These are phyloP conservation scores for Parietichytrium sp. DNA, from an alignment of 108 stramenopile genomes.

Conservation along the genomic window DNA sequence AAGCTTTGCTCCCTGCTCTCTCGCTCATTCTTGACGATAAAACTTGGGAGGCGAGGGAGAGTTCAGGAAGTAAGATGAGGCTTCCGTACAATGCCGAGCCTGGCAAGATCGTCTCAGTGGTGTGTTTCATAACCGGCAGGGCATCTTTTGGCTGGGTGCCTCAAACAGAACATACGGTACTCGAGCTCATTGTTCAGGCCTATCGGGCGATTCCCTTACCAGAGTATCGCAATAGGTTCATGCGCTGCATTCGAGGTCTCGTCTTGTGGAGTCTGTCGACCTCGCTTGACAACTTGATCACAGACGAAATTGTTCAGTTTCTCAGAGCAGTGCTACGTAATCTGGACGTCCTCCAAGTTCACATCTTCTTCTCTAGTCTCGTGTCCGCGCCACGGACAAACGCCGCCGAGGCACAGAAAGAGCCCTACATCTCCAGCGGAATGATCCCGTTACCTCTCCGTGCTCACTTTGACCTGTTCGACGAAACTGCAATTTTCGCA, in stretches of 20 bases:
- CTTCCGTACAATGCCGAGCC: slow-evolving; percentile 17
- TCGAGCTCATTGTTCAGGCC: slow-evolving; percentile 19
- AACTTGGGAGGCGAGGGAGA: slow-evolving; percentile 27
- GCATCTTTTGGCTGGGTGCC: slow-evolving; percentile 29
- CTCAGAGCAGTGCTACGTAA: not conserved
- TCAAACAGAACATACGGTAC: not conserved
- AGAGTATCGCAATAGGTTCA: not conserved
- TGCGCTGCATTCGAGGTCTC: slow-evolving; percentile 19
- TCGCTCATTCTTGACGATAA: slow-evolving; percentile 30
- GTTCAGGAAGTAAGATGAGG: not conserved
- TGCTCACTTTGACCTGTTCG: not conserved
- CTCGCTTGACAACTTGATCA: not conserved
- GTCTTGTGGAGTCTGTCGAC: not conserved
- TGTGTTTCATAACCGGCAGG: not conserved
- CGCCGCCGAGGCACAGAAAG: not conserved
- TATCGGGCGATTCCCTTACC: not conserved
- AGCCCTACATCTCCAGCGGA: not conserved
- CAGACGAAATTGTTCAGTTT: not conserved
- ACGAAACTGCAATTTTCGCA: slow-evolving; percentile 11
- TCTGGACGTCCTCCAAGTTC: not conserved
- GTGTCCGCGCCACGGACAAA: not conserved
- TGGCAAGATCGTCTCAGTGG: not conserved
- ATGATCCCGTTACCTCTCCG: slow-evolving; percentile 5
- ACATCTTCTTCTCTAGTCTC: not conserved
- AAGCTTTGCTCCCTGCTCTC: slow-evolving; percentile 1